Percentiles rank a stretch among this genome's conserved stretches.
Evolutionary conservation across 2,329 filamentous ascomycete species (phyloP).

Genomic region (Alternaria viburni): DNA sequence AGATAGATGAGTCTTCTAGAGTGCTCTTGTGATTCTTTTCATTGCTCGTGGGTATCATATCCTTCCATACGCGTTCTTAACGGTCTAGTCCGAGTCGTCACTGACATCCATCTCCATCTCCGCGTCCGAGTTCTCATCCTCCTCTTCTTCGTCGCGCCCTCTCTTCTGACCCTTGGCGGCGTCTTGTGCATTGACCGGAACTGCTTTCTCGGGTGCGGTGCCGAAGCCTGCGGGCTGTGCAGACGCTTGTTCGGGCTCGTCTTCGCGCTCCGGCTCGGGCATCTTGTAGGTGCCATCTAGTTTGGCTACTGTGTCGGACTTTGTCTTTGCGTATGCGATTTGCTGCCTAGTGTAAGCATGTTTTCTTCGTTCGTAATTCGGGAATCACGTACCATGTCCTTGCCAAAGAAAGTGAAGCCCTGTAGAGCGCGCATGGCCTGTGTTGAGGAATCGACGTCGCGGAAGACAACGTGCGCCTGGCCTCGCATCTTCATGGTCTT

Average conservation of each 20-base stretch:
- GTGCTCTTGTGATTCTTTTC: constrained; percentile 1
- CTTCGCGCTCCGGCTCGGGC: constrained; percentile 53
- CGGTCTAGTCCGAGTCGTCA: constrained; percentile 64
- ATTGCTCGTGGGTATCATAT: constrained; percentile 24
- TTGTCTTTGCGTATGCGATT: constrained; percentile 89
- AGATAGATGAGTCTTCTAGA: not conserved
- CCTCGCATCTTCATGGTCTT: constrained; percentile 93
- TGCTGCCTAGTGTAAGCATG: constrained; percentile 60
- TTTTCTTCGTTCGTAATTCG: not conserved
- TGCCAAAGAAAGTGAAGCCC: constrained; percentile 83
- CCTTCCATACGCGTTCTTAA: not conserved
- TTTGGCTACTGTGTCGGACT: constrained; percentile 86
- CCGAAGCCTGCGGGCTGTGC: constrained; percentile 54
- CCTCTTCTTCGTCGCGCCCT: constrained; percentile 66
- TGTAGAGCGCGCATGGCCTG: constrained; percentile 91
- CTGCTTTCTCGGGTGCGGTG: constrained; percentile 36
- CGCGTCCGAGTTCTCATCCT: constrained; percentile 60
- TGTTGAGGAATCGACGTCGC: constrained; percentile 88
- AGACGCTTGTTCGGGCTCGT: constrained; percentile 25
- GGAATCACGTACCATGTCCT: constrained; percentile 73
- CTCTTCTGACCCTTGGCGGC: constrained; percentile 69
- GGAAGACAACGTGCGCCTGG: constrained; percentile 91
- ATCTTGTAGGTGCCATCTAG: constrained; percentile 88
- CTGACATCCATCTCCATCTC: constrained; percentile 71
- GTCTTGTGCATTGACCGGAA: constrained; percentile 47